Evolutionary conservation across 2,329 filamentous ascomycete genomes (phyloP), one percentile per base, ranked within the genome.

Genomic region (Incumbomyces lentus): DNA sequence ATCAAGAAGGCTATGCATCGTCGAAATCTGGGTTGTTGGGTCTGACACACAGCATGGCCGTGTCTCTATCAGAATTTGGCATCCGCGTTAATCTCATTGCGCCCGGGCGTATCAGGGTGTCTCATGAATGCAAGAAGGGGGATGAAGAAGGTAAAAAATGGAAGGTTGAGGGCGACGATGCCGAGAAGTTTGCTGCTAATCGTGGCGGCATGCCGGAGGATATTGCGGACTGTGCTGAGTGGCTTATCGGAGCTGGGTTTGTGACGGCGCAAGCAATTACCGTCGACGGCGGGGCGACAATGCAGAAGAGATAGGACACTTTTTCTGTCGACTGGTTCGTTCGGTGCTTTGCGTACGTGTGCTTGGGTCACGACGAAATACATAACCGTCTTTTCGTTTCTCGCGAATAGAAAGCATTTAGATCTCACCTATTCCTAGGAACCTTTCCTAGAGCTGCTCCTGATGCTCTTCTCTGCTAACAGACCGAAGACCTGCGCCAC

Each of bases 1-100:
- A 72, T 53, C 68, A 71, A 52, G 69, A 72, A 50, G 69, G 68
- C 2, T 73, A 74, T 55, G 71, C 70, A 14, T 55, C 59, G 2
- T 63, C 62, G 38, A 68, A 67, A 60, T 29, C 40, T 16, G 65
- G 61, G 0, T 53, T 63, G 46, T 49, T 66, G 16, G 64, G 64
- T 1, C 55, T 66, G 17, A 64, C 59, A 40, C 61, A 64, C 48
- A 59, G 56, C 46, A 66, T 66, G 64, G 62, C 64, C 13, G 55
- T 66, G 29, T 62, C 58, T 19, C 53, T 61, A 11, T 49, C 54
- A 42, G 49, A 54, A 19, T 61, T 59, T 54, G 64, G 62, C 1
- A 61, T 66, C 30, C 52, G 64, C 14, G 61, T 62, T 47, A 65
- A 66, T 49, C 54, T 67, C 14, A 62, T 72, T 26, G 64, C 68